Evolutionary conservation across 2,329 filamentous ascomycete species (phyloP), one percentile per base, ranked within the genome.

Genomic region (Fusarium albidum): DNA sequence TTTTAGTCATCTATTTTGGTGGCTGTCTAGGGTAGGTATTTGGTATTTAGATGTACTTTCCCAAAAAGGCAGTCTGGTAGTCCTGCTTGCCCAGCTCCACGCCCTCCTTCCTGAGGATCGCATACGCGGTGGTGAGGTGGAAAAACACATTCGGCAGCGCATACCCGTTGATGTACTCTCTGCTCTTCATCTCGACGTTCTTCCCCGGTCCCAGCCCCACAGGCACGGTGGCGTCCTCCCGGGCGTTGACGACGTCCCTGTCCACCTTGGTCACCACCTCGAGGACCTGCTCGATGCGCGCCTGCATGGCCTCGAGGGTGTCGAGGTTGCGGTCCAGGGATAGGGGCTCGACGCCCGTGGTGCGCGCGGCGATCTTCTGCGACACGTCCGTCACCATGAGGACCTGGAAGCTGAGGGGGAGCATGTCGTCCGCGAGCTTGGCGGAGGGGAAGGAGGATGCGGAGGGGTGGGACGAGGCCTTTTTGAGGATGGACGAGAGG

Each of bases 131-230:
- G 4, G 71, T 77, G 12, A 83, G 59, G 67, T 90, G 87, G 71
- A 90, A 90, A 73, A 78, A 87, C 61, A 88, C 71, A 65, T 89
- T 87, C 17, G 86, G 85, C 35, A 85, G 49, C 5, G 72, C 76
- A 68, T 79, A 84, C 4, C 71, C 71, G 33, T 71, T 65, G 17
- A 82, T 65, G 65, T 83, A 88, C 3, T 74, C 69, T 38, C 59
- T 26, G 40, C 60, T 66, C 29, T 59, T 51, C 41, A 73, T 46
- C 33, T 65, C 31, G 27, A 52, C 65, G n/a, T 44, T 56, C 53
- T 66, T 70, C 29, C 58, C 56, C 14, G 66, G 60, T 2, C 73
- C 74, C 6, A 75, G n/a, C 3, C 58, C 66, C 5, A 75, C 43
- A 15, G 57, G 50, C n/a, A 77, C 66, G 5, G 38, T 55, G 32